Percentiles rank a stretch among this genome's conserved stretches.
These are phyloP conservation scores for Ceratocystis cacaofunesta DNA, from an alignment of 2,329 filamentous ascomycete genomes.

Conservation along the genomic window DNA sequence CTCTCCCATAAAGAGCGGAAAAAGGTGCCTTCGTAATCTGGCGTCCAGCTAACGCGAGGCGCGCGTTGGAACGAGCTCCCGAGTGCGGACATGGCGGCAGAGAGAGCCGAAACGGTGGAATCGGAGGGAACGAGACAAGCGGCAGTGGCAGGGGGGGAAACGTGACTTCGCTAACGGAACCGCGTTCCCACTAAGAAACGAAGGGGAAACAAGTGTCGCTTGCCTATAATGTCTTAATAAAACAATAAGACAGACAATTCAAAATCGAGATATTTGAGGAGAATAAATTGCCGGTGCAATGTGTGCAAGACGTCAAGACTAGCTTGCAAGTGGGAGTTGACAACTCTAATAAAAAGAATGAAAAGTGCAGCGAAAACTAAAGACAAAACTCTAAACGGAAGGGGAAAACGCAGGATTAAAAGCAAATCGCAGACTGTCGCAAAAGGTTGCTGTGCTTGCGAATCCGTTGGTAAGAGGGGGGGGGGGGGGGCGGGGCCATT, in stretches of 20 bases:
- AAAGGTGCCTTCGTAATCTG: constrained; percentile 44
- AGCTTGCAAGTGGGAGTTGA: background rate
- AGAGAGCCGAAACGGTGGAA: background rate
- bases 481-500: background rate
- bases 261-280: background rate
- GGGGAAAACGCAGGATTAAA: constrained; percentile 8
- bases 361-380: background rate
- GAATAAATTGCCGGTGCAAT: background rate
- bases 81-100: background rate
- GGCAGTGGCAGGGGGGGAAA: background rate
- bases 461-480: background rate
- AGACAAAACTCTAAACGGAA: background rate
- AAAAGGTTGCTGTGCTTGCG: background rate
- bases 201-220: background rate
- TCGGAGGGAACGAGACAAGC: background rate
- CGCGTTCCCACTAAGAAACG: background rate
- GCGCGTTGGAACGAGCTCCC: constrained; percentile 22
- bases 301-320: background rate
- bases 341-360: background rate
- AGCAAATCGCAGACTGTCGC: constrained; percentile 4
- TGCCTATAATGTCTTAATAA: too few relatives aligned
- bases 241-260: too few relatives aligned
- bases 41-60: constrained; percentile 46
- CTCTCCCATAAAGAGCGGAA: constrained; percentile 46
- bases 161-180: background rate